Conservation (phyloP, 225 moss, liverwort and hornwort genomes). For the Asterella californica region DNA sequence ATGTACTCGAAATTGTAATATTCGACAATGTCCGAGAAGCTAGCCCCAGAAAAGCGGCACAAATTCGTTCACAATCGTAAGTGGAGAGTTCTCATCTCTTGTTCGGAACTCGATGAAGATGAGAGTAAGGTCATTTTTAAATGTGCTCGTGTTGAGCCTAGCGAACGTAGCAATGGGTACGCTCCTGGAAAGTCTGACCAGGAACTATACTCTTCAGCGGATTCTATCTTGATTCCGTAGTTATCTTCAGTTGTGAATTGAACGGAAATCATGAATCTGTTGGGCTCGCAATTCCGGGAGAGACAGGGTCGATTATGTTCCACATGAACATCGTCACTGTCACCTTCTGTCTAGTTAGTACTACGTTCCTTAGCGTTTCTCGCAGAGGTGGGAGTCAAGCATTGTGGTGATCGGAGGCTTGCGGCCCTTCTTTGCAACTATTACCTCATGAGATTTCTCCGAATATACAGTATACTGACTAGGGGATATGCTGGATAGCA, state of each 20-base stretch:
- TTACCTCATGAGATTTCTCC: background rate
- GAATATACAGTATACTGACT: background rate
- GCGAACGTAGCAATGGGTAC: background rate
- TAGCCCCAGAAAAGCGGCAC: constrained; percentile 67
- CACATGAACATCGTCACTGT: background rate
- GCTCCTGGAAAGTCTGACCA: background rate
- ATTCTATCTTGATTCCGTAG: no score
- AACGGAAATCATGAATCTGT: background rate
- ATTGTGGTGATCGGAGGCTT: background rate
- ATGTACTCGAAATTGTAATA: background rate
- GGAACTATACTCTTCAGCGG: background rate
- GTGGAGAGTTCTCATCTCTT: background rate
- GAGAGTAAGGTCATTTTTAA: background rate
- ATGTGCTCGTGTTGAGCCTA: no score
- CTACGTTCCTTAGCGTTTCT: background rate
- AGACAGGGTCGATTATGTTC: background rate
- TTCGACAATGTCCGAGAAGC: constrained; percentile 56
- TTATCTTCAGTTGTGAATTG: no score
- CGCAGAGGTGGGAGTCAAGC: background rate
- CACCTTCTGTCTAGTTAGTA: background rate
- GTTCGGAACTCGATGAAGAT: background rate
- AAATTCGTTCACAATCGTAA: constrained; percentile 62
- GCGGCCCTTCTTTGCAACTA: background rate
- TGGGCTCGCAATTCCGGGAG: background rate
- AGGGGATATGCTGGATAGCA: constrained; percentile 23